Conservation (phyloP, 2,329 filamentous ascomycete genomes). For the Fusarium keratoplasticum region DNA sequence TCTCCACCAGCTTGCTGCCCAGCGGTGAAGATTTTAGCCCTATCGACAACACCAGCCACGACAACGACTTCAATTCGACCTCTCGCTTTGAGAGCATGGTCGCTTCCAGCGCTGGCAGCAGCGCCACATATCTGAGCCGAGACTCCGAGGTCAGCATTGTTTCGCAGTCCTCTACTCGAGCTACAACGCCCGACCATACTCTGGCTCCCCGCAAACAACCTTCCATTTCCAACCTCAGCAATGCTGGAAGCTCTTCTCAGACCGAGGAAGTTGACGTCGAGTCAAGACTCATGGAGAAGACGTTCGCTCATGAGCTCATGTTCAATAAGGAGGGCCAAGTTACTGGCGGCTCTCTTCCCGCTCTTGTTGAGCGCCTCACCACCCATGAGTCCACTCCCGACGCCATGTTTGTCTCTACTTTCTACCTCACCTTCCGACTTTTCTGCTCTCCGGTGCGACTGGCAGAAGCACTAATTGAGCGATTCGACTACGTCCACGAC, state of each 20-base stretch:
- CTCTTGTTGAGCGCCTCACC: slow-evolving; percentile 93
- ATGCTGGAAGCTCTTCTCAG: slow-evolving; percentile 72
- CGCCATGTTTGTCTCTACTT: slow-evolving; percentile 90
- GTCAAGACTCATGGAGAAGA: slow-evolving; percentile 87
- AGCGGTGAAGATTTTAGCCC: slow-evolving; percentile 60
- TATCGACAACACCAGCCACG: slow-evolving; percentile 59
- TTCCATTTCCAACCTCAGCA: slow-evolving; percentile 76
- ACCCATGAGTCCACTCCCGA: slow-evolving; percentile 94
- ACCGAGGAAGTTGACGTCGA: slow-evolving; percentile 84
- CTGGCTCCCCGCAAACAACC: slow-evolving; percentile 67
- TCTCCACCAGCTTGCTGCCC: slow-evolving; percentile 63
- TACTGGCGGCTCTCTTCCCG: slow-evolving; percentile 89
- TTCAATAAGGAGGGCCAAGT: slow-evolving; percentile 95
- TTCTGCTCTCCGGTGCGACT: slow-evolving; percentile 87
- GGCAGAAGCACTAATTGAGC: slow-evolving; percentile 84
- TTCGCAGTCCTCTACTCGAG: slow-evolving; percentile 86
- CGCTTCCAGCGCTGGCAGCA: slow-evolving; percentile 81
- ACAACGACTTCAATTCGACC: slow-evolving; percentile 62
- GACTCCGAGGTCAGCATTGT: slow-evolving; percentile 84
- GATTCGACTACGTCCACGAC: slow-evolving; percentile 91
- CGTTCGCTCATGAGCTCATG: slow-evolving; percentile 89
- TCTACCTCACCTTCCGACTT: slow-evolving; percentile 94
- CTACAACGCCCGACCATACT: slow-evolving; percentile 82
- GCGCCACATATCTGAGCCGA: slow-evolving; percentile 81
- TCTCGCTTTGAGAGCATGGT: slow-evolving; percentile 77